Base-by-base conservation (phyloP, 768 basidiomycete genomes). In the Agrocybe pediades region DNA sequence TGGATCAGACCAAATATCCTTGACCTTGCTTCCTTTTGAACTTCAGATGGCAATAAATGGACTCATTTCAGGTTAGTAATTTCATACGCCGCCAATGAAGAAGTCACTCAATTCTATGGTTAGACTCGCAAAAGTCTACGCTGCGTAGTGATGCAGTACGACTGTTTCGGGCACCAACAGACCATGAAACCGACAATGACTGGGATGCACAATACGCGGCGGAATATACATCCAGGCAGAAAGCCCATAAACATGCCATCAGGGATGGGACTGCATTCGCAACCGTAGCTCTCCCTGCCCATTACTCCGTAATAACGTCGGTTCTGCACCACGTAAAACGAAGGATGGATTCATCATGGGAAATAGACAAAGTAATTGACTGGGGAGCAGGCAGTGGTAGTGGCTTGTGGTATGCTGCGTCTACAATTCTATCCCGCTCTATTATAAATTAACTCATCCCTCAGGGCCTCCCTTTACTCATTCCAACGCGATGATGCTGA, bases 351-450 rank as follows among this genome's bases (percentile, higher is more conserved):
- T 67, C 76, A 6, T 75, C 76, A n/a, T 90, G 80, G 83, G 69
- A 71, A 26, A 74, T 84, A 49, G 73, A 84, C 23, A 78, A 73
- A 27, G 73, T 96, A 9, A 74, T 93, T 39, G 93, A 96, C 62
- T 95, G 90, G 87, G 93, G 94, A 9, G 79, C 87, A 49, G 92
- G 84, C 8, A 84, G 87, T 0, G 93, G 92, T 9, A 90, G 87
- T 62, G 92, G 86, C 1, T 77, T 95, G 24, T 95, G 94, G 93
- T 94, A 62, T 30, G 78, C 61, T 49, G 58, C 21, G 53, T 13
- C 11, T 19, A 17, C 17, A 3, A 39, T n/a, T 9, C 39, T 45
- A 16, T 48, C 2, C 1, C 13, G 47, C 24, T 41, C 48, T 17
- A 25, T 25, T 24, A 41, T 52, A 49, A 60, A 41, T 56, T 53